Evolutionary conservation across 805 yeast species (phyloP), one percentile per base, ranked within the genome.

Genomic region (Wickerhamiella alocasiicola): DNA sequence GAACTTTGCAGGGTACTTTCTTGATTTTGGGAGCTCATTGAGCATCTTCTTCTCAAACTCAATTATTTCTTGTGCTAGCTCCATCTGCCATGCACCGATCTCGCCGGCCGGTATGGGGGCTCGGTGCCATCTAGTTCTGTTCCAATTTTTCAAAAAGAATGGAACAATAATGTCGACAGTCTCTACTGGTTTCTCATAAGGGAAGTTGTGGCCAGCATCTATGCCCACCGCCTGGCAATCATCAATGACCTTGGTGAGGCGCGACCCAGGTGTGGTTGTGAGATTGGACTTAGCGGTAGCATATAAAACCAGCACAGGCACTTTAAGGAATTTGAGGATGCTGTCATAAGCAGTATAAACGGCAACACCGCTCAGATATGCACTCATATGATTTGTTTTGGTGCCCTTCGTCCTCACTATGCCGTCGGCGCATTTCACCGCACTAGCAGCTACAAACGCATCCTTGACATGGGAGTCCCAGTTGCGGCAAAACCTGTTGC

Each of bases 161-260:
- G 41, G 41, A 5, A 30, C 4, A 2, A 49, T 42, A 2, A 50
- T 49, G 7, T 34, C 51, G 29, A 51, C 43, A 4, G 49, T 44
- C 4, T 52, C 66, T 41, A 70, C 74, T 2, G 81, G 81, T 32
- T 52, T 48, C 42, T 74, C 76, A 19, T 67, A 65, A 42, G 70
- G 68, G n/a, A 74, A 56, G 34, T 72, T 50, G 54, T 78, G 84
- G 26, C 64, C 66, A 0, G 77, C 30, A 11, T 27, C 21, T 5
- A 36, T 80, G 0, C 60, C 60, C 5, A 55, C 55, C 11, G 76
- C 55, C 9, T 55, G 61, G 3, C 54, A 58, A 2, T 56, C 31
- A 29, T 32, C 30, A 5, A 35, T 36, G 15, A 25, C 32, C 7
- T 19, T 34, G 9, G 41, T 25, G 2, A 37, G 6, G 9, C 20